These are phyloP conservation scores for Saturnispora dispora DNA, from an alignment of 805 yeast species.

Conservation along the genomic window DNA sequence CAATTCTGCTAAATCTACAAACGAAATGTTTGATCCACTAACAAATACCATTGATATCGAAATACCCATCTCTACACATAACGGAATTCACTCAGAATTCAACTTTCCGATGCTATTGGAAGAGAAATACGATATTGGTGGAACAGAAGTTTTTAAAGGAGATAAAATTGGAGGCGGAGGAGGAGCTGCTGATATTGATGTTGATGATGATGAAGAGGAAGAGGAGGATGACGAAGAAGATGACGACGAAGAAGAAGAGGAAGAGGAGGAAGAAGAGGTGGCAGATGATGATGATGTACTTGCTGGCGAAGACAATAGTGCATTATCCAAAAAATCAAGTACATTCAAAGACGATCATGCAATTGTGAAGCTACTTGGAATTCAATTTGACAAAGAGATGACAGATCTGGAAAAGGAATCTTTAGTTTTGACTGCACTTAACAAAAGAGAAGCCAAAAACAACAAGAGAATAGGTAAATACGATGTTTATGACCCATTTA, in stretches of 20 bases:
- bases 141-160: slow-evolving; percentile 43
- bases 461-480: slow-evolving; percentile 83
- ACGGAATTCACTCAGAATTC: slow-evolving; percentile 55
- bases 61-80: slow-evolving; percentile 31
- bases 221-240: slow-evolving; percentile 22
- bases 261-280: slow-evolving; percentile 15
- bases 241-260: slow-evolving; percentile 19
- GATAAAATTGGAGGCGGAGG: slow-evolving; percentile 19
- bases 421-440: slow-evolving; percentile 24
- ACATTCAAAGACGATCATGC: slow-evolving; percentile 24
- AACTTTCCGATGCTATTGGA: slow-evolving; percentile 70
- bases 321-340: not conserved
- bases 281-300: slow-evolving; percentile 37
- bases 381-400: slow-evolving; percentile 27
- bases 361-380: slow-evolving; percentile 22
- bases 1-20: not conserved
- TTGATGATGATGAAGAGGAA: slow-evolving; percentile 28
- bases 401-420: slow-evolving; percentile 28
- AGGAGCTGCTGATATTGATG: slow-evolving; percentile 37
- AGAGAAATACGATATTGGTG: slow-evolving; percentile 72
- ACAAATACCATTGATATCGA: slow-evolving; percentile 8
- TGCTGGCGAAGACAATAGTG: slow-evolving; percentile 21
- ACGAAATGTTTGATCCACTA: slow-evolving; percentile 1
- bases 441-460: slow-evolving; percentile 34
- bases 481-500: slow-evolving; percentile 89